Evolutionary conservation across 345 rosid species (phyloP).

Genomic region (Arabidopsis suecica): DNA sequence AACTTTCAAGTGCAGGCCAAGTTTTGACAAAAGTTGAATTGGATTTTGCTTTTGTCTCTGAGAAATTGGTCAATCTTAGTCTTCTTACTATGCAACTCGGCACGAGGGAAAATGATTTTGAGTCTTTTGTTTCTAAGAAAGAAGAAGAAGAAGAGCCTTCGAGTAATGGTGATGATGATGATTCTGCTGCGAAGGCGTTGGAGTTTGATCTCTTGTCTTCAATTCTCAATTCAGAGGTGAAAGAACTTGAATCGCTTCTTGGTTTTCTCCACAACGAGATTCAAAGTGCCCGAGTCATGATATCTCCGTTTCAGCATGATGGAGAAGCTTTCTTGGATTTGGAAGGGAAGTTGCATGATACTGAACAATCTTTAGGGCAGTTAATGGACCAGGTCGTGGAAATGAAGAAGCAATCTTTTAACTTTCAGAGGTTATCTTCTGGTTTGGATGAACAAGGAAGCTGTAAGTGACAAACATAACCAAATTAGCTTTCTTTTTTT

Average conservation of each 20-base stretch:
- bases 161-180: constrained; percentile 26
- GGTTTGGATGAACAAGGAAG: constrained; percentile 51
- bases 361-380: constrained; percentile 61
- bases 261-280: constrained; percentile 49
- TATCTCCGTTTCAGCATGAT: constrained; percentile 55
- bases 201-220: constrained; percentile 76
- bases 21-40: constrained; percentile 67
- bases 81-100: constrained; percentile 80
- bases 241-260: constrained; percentile 60
- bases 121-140: constrained; percentile 52
- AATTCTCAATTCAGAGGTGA: constrained; percentile 68
- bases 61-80: constrained; percentile 76
- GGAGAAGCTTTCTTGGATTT: constrained; percentile 54
- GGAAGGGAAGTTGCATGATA: constrained; percentile 69
- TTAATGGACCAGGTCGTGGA: constrained; percentile 65
- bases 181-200: constrained; percentile 58
- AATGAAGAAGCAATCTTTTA: constrained; percentile 65
- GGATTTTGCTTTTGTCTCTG: constrained; percentile 72
- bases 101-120: constrained; percentile 75
- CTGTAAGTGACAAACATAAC: constrained; percentile 51
- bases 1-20: constrained; percentile 51
- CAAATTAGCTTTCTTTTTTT: neutral
- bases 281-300: constrained; percentile 43
- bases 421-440: constrained; percentile 59
- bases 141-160: constrained; percentile 33